Evolutionary conservation across 345 rosid species (phyloP).

Genomic region (Luvunga scandens): DNA sequence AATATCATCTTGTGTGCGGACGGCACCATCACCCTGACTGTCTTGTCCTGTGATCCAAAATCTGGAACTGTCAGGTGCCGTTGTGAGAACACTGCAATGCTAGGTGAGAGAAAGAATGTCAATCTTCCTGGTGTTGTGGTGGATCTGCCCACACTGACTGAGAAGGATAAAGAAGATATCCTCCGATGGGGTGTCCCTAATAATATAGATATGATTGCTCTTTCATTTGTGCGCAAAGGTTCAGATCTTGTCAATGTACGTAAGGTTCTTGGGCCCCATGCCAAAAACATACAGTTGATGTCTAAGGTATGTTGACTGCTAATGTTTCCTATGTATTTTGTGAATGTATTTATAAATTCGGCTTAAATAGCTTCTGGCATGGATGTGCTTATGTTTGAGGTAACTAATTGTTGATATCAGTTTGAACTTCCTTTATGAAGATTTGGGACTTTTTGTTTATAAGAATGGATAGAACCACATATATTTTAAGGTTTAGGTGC

Average conservation of each 20-base stretch:
- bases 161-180: conserved; percentile 87
- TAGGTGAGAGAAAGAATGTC: conserved; percentile 93
- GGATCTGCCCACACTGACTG: conserved; percentile 86
- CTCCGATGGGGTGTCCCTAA: conserved; percentile 86
- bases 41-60: conserved; percentile 61
- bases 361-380: not conserved
- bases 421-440: not conserved
- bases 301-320: conserved; percentile 58
- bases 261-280: conserved; percentile 77
- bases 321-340: not conserved
- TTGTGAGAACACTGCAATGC: conserved; percentile 75
- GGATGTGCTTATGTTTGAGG: not conserved
- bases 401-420: not conserved
- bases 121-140: conserved; percentile 93
- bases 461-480: not conserved
- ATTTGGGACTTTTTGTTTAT: not conserved
- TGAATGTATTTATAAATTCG: not conserved
- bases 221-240: conserved; percentile 91
- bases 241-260: conserved; percentile 87
- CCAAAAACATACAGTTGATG: conserved; percentile 71
- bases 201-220: conserved; percentile 82
- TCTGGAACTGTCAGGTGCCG: conserved; percentile 85
- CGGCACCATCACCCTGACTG: conserved; percentile 77
- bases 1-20: conserved; percentile 78
- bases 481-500: not conserved